A percentile compares a stretch with the other conserved stretches of the same genome.
These are phyloP conservation scores for Blastobotrys buckinghamii DNA, from an alignment of 1,139 yeast genomes.

Conservation along the genomic window DNA sequence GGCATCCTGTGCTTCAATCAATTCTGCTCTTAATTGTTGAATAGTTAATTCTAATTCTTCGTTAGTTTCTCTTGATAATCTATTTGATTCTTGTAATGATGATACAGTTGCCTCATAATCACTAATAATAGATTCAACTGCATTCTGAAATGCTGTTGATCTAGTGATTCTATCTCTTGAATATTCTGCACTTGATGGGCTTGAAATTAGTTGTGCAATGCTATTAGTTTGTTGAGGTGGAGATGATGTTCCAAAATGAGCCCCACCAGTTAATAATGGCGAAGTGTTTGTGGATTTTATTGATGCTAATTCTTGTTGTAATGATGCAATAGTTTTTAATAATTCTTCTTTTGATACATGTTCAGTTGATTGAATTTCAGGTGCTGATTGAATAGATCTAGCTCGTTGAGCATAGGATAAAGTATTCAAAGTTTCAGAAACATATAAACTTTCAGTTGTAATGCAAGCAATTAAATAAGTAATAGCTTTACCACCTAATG, in stretches of 20 bases:
- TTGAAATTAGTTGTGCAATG: neutral
- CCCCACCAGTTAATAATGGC: conserved; percentile 4
- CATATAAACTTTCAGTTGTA: conserved; percentile 49
- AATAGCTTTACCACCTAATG: conserved; percentile 75
- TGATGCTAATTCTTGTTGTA: conserved; percentile 20
- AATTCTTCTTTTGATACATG: conserved; percentile 20
- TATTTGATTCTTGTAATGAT: conserved; percentile 19
- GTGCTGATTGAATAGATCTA: conserved; percentile 25
- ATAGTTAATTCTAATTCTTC: conserved; percentile 14
- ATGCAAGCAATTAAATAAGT: conserved; percentile 75
- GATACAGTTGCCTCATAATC: conserved; percentile 25
- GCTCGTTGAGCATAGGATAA: conserved; percentile 75
- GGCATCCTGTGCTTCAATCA: conserved; percentile 13
- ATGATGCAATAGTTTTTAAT: conserved; percentile 16
- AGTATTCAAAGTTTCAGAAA: conserved; percentile 72
- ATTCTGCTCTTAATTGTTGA: conserved; percentile 11
- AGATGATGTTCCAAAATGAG: neutral
- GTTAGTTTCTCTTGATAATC: conserved; percentile 14
- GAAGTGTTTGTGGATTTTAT: conserved; percentile 3
- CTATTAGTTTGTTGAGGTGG: neutral
- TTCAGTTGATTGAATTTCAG: conserved; percentile 22
- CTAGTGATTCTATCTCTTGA: conserved; percentile 17
- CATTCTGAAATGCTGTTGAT: conserved; percentile 20
- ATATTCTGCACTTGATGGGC: conserved; percentile 9
- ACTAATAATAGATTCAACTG: conserved; percentile 20